Evolutionary conservation across 768 basidiomycete species (phyloP).

Genomic region (Hygrocybe coccinea): DNA sequence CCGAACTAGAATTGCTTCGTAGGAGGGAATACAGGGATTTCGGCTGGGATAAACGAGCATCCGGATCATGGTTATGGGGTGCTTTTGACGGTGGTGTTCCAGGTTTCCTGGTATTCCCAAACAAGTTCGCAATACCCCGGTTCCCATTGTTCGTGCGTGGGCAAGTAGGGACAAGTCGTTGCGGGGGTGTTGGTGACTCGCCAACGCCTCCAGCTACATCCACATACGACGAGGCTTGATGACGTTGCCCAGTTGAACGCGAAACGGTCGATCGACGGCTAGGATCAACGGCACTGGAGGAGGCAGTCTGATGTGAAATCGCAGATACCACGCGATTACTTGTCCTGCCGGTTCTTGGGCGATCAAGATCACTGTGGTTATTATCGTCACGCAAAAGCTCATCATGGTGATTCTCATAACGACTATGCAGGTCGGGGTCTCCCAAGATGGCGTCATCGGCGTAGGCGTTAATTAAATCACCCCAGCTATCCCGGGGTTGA

Average conservation of each 20-base stretch:
- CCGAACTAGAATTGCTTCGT: background rate
- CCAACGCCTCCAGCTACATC: conserved; percentile 58
- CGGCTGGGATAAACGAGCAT: background rate
- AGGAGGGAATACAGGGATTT: background rate
- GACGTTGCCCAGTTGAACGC: conserved; percentile 28
- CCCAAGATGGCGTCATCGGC: conserved; percentile 26
- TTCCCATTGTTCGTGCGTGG: conserved; percentile 21
- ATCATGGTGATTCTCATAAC: conserved; percentile 23
- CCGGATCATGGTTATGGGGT: background rate
- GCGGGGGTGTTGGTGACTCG: conserved; percentile 51
- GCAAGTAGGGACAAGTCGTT: conserved; percentile 26
- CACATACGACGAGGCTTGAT: conserved; percentile 39
- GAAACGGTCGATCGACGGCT: conserved; percentile 34
- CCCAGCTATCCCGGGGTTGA: conserved; percentile 41
- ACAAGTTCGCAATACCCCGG: conserved; percentile 47
- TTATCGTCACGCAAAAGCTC: conserved; percentile 17
- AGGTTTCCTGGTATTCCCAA: conserved; percentile 29
- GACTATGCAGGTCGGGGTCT: conserved; percentile 26
- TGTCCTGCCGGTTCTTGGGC: conserved; percentile 23
- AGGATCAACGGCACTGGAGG: conserved; percentile 37
- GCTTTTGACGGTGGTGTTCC: conserved; percentile 11
- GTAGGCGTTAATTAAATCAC: conserved; percentile 33
- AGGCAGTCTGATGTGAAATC: conserved; percentile 38
- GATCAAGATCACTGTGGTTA: conserved; percentile 6
- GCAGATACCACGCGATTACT: conserved; percentile 38